Conservation (phyloP, 169 alveolate species). For the Eimeria acervulina region DNA sequence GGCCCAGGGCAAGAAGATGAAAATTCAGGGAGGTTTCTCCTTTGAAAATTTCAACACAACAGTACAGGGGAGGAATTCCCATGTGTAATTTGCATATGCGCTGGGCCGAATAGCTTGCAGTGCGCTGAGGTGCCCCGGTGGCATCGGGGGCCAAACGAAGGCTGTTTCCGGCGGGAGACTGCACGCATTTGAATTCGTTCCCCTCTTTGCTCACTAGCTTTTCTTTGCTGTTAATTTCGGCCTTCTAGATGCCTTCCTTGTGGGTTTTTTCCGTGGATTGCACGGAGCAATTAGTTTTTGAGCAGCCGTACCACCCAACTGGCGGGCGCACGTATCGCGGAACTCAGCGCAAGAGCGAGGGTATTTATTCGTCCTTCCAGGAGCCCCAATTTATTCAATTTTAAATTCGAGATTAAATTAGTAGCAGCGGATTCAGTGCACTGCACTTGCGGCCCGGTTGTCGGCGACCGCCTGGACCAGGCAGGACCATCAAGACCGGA, state of each 20-base stretch:
- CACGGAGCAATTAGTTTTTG: not conserved
- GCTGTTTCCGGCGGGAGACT: not conserved
- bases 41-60: not conserved
- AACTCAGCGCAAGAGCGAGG: not conserved
- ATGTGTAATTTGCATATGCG: not conserved
- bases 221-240: not conserved
- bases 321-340: not conserved
- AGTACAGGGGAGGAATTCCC: not conserved
- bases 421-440: not conserved
- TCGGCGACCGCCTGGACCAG: conserved; percentile 7
- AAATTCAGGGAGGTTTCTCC: not conserved
- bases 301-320: not conserved
- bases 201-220: not conserved
- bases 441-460: not conserved
- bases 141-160: not conserved
- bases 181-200: not conserved
- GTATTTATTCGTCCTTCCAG: not conserved
- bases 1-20: not conserved
- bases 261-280: not conserved
- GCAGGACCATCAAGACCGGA: not conserved
- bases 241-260: not conserved
- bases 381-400: no score
- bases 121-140: not conserved
- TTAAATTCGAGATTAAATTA: not conserved
- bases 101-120: not conserved